Base-by-base conservation (phyloP, 2,329 filamentous ascomycete genomes). In the Fusarium tjaetaba region DNA sequence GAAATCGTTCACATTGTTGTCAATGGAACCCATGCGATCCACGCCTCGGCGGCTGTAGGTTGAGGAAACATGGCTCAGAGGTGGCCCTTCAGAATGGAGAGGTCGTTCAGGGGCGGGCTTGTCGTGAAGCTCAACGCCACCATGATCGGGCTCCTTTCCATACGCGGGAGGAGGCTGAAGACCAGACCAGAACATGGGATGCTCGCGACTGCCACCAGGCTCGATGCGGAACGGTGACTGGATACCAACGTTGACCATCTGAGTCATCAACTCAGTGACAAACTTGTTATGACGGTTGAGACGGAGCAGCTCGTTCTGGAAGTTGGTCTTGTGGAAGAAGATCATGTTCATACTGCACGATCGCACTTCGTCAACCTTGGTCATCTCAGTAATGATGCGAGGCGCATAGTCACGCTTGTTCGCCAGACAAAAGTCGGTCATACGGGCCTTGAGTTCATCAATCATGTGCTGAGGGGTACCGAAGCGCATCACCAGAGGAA, bases 261-360 rank as follows among this genome's bases (percentile, higher is more conserved):
- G 90, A 42, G 93, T 87, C 92, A 97, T 97, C 78, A 98, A 86
- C 70, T 96, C 94, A 72, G 93, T 95, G 74, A 97, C 95, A 82
- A 98, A 97, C 80, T 95, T 96, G 87, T 98, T 98, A 78, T 96
- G 93, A 24, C 96, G 90, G 76, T 93, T 94, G 5, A 98, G 88
- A 84, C 96, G 95, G 30, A 98, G 87, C 49, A 97, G 87, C 80
- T 98, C 96, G 80, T 98, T 98, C 81, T 98, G 96, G 89, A 93
- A 98, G 81, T 96, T 98, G 67, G 93, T 94, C 82, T 98, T 98
- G 88, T 98, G 97, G 86, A 98, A 98, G 86, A 97, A 97, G 78
- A 98, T 92, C 64, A 98, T 91, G 82, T 97, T 98, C 79, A 98
- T 88, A 8, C 91, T 95, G 79, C 97, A 92, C 11, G 92, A 93